Percentiles rank a stretch among this genome's conserved stretches.
These are phyloP conservation scores for Dinochytrium kinnereticum DNA, from an alignment of 371 early-diverging fungal genomes.

Conservation along the genomic window DNA sequence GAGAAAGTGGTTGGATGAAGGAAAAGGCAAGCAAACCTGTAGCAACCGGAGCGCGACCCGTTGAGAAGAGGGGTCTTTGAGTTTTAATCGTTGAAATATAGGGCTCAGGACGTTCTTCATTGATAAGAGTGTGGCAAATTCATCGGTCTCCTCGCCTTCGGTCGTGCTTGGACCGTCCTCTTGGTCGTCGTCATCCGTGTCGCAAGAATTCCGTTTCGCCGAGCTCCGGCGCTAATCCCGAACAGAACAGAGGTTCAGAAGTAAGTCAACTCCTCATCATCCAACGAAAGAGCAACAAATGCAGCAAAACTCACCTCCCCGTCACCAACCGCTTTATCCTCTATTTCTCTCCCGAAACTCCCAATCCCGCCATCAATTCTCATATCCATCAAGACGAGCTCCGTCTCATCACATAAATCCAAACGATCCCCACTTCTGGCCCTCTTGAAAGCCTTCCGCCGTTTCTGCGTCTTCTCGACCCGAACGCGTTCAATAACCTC, in stretches of 20 bases:
- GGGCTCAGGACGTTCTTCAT: too few relatives aligned
- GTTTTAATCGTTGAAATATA: neutral
- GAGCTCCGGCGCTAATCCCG: too few relatives aligned
- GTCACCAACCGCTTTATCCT: neutral
- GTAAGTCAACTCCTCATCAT: too few relatives aligned
- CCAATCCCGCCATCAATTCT: neutral
- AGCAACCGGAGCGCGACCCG: neutral
- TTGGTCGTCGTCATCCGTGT: neutral
- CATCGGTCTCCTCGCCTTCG: too few relatives aligned
- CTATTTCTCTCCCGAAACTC: neutral
- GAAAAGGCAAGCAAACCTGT: neutral
- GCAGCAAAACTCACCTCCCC: neutral
- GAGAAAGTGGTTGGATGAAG: neutral
- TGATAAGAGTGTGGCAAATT: too few relatives aligned
- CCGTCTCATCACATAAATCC: too few relatives aligned
- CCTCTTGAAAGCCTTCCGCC: neutral
- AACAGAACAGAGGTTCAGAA: too few relatives aligned
- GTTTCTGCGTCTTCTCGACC: too few relatives aligned
- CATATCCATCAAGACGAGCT: too few relatives aligned
- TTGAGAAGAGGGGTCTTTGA: neutral
- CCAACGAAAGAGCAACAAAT: neutral
- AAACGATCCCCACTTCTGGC: neutral
- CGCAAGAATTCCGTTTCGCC: neutral
- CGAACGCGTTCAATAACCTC: slow-evolving; percentile 23
- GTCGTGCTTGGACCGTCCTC: too few relatives aligned